Base-by-base conservation (phyloP, 345 rosid species). In the Linum usitatissimum region DNA sequence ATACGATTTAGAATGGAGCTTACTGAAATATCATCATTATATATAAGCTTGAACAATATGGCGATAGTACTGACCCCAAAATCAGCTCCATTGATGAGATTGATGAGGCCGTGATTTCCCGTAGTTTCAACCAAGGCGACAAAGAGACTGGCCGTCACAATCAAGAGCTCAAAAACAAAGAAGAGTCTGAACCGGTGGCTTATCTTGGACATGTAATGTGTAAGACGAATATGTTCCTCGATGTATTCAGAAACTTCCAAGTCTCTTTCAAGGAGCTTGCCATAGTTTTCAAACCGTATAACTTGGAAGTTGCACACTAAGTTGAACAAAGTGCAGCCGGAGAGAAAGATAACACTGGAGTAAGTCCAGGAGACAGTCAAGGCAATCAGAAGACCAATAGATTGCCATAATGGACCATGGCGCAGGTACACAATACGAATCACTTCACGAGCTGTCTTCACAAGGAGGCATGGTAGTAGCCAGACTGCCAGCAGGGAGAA, bases 181-280 rank as follows among this genome's bases (percentile, higher is more conserved):
- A 49, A 78, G 20, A 74, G 19, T 1, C 76, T 54, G 30, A 78
- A 78, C 66, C 76, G 66, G 66, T 74, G 81, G 62, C 81, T 74
- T 53, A 74, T 74, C 68, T 71, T 74, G 3, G 81, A 78, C 3
- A 78, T 58, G 31, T 69, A 13, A 49, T 71, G 70, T 9, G 64
- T 73, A 18, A 77, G 63, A 15, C 45, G 63, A 38, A 40, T 51
- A 34, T 77, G 78, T 63, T 77, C 78, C 57, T 77, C 73, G 3
- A 77, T 65, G 15, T 64, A 73, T 12, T 48, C 53, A 0, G 57
- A 40, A 63, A 77, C 72, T 19, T 73, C 81, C 45, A 68, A 39
- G 60, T 77, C 80, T 18, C 59, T 68, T 56, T 77, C 77, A 13
- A 77, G 71, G 51, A 77, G 73, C 68, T 68, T 73, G 30, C 78